Base-by-base conservation (phyloP, 2,329 filamentous ascomycete genomes). In the Dothidotthia symphoricarpi region DNA sequence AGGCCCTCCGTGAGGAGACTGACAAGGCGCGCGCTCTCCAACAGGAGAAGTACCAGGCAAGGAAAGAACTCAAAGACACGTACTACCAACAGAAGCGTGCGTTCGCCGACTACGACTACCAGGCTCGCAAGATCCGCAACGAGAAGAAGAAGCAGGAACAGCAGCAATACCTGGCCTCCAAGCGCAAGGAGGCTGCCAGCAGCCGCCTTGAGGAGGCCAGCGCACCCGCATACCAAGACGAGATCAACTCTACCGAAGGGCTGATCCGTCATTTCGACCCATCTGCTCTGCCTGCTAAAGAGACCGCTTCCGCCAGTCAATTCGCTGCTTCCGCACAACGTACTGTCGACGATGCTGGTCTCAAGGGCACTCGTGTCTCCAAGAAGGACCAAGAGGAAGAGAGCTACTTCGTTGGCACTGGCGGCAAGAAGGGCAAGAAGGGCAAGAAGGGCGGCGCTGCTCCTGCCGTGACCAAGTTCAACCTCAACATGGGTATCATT, bases 181-280 rank as follows among this genome's bases (percentile, higher is more conserved):
- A 81, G 71, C 82, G 84, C 71, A 86, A 84, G 74, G 83, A 86
- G 64, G 78, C 82, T 34, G 88, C 87, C 37, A 78, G 86, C 69
- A 79, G 83, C 66, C 77, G 87, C 68, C 82, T 94, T 27, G 82
- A 83, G 59, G 86, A 91, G 62, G 88, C 88, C 55, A 86, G 83
- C 63, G 84, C 88, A 57, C 89, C 85, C 12, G 93, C 93, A 35
- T 98, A 88, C 75, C 77, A 88, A 31, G 88, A 96, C 57, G 89
- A 98, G 74, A 95, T 98, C 61, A 80, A 89, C 58, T 85, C 85
- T 36, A 87, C 88, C 47, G 87, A 93, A 72, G 86, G 83, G 64
- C 77, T 98, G 30, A 86, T 97, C 55, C 83, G 84, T 54, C 91
- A 91, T 77, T 91, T 97, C 54, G 90, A 97, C 68, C 91, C 91